These are phyloP conservation scores for Pichia cactophila DNA, from an alignment of 1,139 yeast genomes.

Conservation along the genomic window DNA sequence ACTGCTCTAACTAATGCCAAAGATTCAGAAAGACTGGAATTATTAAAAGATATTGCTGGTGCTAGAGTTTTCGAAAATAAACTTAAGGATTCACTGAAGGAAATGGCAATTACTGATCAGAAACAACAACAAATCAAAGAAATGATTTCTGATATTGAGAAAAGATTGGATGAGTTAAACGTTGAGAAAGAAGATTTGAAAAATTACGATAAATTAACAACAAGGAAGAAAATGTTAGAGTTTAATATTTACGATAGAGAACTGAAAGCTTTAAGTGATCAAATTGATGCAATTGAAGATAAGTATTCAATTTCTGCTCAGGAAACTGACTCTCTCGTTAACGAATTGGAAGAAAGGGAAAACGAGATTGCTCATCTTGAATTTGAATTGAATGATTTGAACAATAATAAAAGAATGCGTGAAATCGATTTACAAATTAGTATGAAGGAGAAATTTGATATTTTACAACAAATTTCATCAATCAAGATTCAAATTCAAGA, in stretches of 20 bases:
- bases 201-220: constrained; percentile 60
- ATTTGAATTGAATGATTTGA: constrained; percentile 37
- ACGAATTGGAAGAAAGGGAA: constrained; percentile 44
- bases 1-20: constrained; percentile 80
- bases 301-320: constrained; percentile 46
- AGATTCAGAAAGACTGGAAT: constrained; percentile 68
- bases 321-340: constrained; percentile 37
- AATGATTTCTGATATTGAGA: constrained; percentile 61
- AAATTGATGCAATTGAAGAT: constrained; percentile 55
- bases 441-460: constrained; percentile 39
- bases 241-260: constrained; percentile 77
- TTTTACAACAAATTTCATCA: constrained; percentile 31
- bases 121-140: constrained; percentile 72
- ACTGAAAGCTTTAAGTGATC: constrained; percentile 49
- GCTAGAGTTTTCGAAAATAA: constrained; percentile 85
- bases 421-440: constrained; percentile 46
- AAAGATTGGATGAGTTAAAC: constrained; percentile 68
- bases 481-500: constrained; percentile 20
- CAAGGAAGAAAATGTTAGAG: constrained; percentile 62
- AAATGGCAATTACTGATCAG: constrained; percentile 64
- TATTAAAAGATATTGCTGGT: constrained; percentile 91
- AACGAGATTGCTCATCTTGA: constrained; percentile 39
- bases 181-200: constrained; percentile 73
- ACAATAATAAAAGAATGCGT: constrained; percentile 37
- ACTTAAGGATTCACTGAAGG: constrained; percentile 68